Conservation (phyloP, 345 rosid species). For the Mangifera indica region DNA sequence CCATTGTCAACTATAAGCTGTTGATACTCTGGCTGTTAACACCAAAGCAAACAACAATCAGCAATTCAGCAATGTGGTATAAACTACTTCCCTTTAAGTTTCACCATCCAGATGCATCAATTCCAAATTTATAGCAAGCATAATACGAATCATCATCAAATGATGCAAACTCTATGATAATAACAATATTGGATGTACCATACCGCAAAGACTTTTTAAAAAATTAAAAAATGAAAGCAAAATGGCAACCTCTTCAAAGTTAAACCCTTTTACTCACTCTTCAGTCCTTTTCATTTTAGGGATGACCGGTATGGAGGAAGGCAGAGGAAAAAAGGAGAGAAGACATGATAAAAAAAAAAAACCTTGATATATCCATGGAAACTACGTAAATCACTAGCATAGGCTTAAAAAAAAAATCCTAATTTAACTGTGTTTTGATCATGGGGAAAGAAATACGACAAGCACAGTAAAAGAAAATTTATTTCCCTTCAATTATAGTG, state of each 20-base stretch:
- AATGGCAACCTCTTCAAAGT: neutral
- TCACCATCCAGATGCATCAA: neutral
- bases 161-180: constrained; percentile 1
- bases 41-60: constrained; percentile 24
- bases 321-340: neutral
- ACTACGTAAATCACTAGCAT: neutral
- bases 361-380: neutral
- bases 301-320: neutral
- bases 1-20: constrained; percentile 90
- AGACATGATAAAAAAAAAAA: neutral
- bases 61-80: constrained; percentile 1
- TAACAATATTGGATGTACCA: neutral
- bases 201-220: neutral
- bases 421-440: neutral
- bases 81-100: neutral
- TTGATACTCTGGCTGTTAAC: constrained; percentile 96
- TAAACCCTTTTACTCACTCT: neutral
- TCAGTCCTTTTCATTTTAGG: neutral
- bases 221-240: neutral
- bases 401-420: neutral
- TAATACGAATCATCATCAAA: neutral
- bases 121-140: neutral
- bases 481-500: neutral
- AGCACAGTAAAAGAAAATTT: neutral
- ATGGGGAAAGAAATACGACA: neutral